Percentiles rank a stretch among this genome's conserved stretches.
Evolutionary conservation across 208 protist species (phyloP).

Genomic region (Trichomonas vaginalis): DNA sequence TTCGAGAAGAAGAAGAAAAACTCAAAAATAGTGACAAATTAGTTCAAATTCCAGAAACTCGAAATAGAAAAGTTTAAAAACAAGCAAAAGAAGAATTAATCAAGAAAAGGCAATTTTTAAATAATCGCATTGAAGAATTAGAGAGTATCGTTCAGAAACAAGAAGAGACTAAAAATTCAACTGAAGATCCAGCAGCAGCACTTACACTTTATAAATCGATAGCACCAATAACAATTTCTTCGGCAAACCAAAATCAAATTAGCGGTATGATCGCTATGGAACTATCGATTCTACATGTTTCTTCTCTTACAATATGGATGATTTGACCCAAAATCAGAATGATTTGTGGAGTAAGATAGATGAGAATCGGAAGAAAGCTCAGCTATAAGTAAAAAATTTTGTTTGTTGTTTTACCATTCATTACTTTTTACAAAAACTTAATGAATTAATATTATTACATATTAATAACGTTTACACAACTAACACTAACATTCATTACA

Average conservation of each 20-base stretch:
- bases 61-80: background rate
- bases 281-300: background rate
- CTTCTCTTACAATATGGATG: background rate
- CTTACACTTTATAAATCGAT: background rate
- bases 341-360: background rate
- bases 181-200: background rate
- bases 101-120: background rate
- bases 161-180: background rate
- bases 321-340: background rate
- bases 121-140: background rate
- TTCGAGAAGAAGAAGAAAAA: background rate
- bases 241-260: background rate
- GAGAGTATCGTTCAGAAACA: background rate
- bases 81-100: background rate
- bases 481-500: too few relatives aligned
- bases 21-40: background rate
- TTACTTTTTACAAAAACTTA: too few relatives aligned
- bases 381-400: too few relatives aligned
- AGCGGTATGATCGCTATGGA: background rate
- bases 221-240: background rate
- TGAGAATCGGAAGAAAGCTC: background rate
- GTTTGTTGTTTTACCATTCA: too few relatives aligned
- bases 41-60: background rate
- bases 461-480: too few relatives aligned
- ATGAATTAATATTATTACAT: too few relatives aligned